These are phyloP conservation scores for Fusarium verticillioides DNA, from an alignment of 2,329 filamentous ascomycete species.

Conservation along the genomic window DNA sequence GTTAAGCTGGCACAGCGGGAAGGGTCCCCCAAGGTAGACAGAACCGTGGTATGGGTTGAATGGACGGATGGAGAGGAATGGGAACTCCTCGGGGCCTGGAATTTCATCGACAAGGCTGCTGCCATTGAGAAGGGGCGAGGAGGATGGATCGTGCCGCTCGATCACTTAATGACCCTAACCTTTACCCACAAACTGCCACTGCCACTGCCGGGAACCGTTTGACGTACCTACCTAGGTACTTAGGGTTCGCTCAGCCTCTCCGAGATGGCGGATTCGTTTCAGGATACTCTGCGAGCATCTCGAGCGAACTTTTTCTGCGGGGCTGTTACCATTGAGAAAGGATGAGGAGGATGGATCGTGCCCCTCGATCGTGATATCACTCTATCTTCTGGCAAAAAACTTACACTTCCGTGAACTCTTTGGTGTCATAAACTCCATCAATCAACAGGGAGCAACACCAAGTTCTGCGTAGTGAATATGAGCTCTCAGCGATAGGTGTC, in stretches of 20 bases:
- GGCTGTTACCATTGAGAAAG: too few relatives aligned
- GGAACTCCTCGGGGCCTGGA: neutral
- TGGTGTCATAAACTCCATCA: neutral
- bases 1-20: conserved; percentile 48
- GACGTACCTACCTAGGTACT: neutral
- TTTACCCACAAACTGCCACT: neutral
- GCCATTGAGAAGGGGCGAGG: conserved; percentile 22
- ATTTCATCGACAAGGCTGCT: neutral
- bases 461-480: neutral
- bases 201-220: neutral
- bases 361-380: too few relatives aligned
- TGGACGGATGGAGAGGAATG: conserved; percentile 30
- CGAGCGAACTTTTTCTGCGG: neutral
- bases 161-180: neutral
- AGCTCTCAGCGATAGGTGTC: neutral
- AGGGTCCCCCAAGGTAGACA: conserved; percentile 42
- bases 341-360: too few relatives aligned
- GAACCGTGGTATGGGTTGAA: conserved; percentile 52
- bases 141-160: conserved; percentile 32
- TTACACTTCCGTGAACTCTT: neutral
- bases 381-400: too few relatives aligned
- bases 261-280: neutral
- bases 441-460: neutral
- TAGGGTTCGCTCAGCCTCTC: neutral
- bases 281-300: neutral